These are phyloP conservation scores for Petunia secreta DNA, from an alignment of 257 asterid species.

Conservation along the genomic window DNA sequence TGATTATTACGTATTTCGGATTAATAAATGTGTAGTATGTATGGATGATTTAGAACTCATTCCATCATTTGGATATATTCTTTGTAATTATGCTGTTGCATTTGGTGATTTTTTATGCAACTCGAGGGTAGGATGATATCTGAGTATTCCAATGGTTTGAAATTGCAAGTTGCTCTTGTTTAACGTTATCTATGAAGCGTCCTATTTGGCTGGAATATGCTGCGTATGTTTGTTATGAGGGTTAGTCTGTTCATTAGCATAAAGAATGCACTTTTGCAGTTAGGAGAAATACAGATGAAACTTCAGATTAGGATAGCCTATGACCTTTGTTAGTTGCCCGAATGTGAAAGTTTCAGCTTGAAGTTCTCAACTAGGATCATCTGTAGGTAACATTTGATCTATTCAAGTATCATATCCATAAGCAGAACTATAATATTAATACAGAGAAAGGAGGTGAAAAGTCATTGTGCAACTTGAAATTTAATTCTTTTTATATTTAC, in stretches of 20 bases:
- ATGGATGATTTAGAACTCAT: constrained; percentile 10
- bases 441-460: not conserved
- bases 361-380: not conserved
- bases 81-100: constrained; percentile 6
- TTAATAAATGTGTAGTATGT: not conserved
- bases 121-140: not conserved
- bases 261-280: not conserved
- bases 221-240: constrained; percentile 14
- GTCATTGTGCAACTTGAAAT: not conserved
- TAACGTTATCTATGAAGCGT: constrained; percentile 1
- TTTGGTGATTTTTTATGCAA: not conserved
- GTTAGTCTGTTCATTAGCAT: not conserved
- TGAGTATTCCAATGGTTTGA: not conserved
- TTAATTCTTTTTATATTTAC: not conserved
- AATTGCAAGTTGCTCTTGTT: not conserved
- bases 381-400: not conserved
- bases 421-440: not conserved
- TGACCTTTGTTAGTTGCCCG: not conserved
- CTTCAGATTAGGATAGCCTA: not conserved
- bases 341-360: constrained; percentile 8
- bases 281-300: not conserved
- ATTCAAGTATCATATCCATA: not conserved
- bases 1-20: not conserved
- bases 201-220: constrained; percentile 10
- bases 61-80: not conserved